A percentile compares a stretch with the other conserved stretches of the same genome.
phyloP scores from a whole-genome alignment of 1,284 basidiomycete species.

The Rhodofomes roseus region DNA sequence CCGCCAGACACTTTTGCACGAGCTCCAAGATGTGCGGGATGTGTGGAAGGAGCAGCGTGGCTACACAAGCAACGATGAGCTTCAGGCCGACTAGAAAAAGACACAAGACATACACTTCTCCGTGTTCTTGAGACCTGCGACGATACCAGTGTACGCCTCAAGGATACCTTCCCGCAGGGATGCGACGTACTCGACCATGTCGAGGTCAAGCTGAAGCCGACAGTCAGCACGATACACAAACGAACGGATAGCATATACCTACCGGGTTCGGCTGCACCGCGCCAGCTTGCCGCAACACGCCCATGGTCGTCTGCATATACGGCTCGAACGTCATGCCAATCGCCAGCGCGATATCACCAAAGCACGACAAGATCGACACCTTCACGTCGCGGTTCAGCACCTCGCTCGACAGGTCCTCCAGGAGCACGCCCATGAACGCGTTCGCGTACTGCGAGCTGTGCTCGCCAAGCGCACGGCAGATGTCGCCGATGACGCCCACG shows the following conservation, averaged over 20 bases:
- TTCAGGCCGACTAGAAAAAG: constrained; percentile 7
- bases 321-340: constrained; percentile 87
- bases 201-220: constrained; percentile 59
- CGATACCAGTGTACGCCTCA: constrained; percentile 95
- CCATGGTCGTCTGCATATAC: constrained; percentile 89
- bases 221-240: constrained; percentile 5
- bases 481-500: constrained; percentile 93
- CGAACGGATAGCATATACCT: constrained; percentile 26
- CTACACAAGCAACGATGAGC: constrained; percentile 32
- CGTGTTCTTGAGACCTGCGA: constrained; percentile 86
- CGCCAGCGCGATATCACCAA: constrained; percentile 96
- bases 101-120: constrained; percentile 54
- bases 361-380: constrained; percentile 92
- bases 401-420: constrained; percentile 91
- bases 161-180: constrained; percentile 92
- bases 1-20: constrained; percentile 74
- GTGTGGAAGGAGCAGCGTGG: constrained; percentile 69
- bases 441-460: constrained; percentile 80
- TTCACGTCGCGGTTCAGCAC: constrained; percentile 94
- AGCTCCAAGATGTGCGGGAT: constrained; percentile 79
- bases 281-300: constrained; percentile 88
- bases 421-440: constrained; percentile 87
- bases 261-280: constrained; percentile 83
- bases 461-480: constrained; percentile 89
- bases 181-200: constrained; percentile 90